Evolutionary conservation across 441 rosid species (phyloP), one percentile per base, ranked within the genome.

Genomic region (Croton setiger): DNA sequence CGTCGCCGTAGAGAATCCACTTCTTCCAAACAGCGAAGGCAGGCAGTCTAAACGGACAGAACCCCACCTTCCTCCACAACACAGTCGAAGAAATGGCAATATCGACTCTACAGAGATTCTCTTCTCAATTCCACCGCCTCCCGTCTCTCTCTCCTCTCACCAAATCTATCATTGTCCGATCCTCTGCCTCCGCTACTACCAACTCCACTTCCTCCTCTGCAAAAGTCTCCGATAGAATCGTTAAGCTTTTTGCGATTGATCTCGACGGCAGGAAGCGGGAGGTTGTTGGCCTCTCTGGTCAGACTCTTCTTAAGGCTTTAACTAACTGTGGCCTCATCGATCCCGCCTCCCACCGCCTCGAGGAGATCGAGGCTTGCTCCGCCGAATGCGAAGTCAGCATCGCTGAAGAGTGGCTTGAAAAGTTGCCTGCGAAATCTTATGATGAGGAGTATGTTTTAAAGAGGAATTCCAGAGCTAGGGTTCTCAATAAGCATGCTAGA

Each of bases 371-470:
- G 5, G 97, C 98, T 63, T 94, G 98, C 81, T 92, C 96, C 36
- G 87, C 96, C 21, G 99, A 94, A 74, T 94, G 97, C 82, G 97
- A 94, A 86, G 99, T 94, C 68, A 87, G 66, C 80, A 90, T 94
- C 86, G 97, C 98, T 2, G 84, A 92, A 86, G 99, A 94, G 69
- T 92, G 97, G 98, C 81, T 92, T 2, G 84, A 85, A 27, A 87
- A 67, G 91, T 91, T 92, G 15, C 94, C 98, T 0, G 83, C 94
- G 0, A 84, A 94, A 58, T 74, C 90, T 33, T 88, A 94, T 80
- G 97, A 91, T 23, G 97, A 93, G 86, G 97, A 91, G 83, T 89
- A 88, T 72, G 86, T 93, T 51, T 76, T 94, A 76, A 87, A 85
- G 82, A 75, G 89, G 70, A 88, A 80, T 76, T 90, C 99, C 7